Percentiles rank a stretch among this genome's conserved stretches.
Conservation (phyloP, 169 alveolate genomes). For the Babesia caballi region DNA sequence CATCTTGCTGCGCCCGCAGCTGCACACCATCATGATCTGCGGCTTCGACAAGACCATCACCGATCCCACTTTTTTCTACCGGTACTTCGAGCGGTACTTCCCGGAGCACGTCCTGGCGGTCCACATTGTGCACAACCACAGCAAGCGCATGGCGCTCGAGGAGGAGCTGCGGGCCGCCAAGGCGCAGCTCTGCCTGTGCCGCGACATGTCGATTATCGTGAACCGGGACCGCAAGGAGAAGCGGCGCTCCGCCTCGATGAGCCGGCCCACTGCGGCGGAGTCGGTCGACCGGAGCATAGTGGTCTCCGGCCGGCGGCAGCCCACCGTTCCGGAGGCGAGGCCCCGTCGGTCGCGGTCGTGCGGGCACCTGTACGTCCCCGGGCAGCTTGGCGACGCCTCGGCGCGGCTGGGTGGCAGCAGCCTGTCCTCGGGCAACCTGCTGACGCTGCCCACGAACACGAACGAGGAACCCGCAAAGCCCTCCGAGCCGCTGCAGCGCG, state of each 20-base stretch:
- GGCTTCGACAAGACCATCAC: conserved; percentile 55
- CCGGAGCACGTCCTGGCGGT: conserved; percentile 59
- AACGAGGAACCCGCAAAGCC: not conserved
- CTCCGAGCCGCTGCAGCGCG: not conserved
- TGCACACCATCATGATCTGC: conserved; percentile 58
- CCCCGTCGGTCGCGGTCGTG: conserved; percentile 12
- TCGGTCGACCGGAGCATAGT: too few relatives aligned
- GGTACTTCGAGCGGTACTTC: conserved; percentile 49
- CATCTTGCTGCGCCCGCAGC: conserved; percentile 63
- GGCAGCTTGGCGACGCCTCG: not conserved
- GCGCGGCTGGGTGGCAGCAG: not conserved
- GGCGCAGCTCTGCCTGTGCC: conserved; percentile 30
- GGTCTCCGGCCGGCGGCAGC: not conserved
- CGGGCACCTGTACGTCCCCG: not conserved
- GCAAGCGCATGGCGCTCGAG: conserved; percentile 50
- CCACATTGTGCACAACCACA: conserved; percentile 50
- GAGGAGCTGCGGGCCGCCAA: conserved; percentile 36
- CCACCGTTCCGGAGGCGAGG: not conserved
- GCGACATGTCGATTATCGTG: conserved; percentile 9
- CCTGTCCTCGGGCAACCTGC: not conserved
- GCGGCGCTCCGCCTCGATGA: not conserved
- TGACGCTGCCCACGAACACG: not conserved
- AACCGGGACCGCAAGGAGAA: not conserved
- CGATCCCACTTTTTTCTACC: conserved; percentile 34
- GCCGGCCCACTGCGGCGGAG: not conserved